These are phyloP conservation scores for Penstemon davidsonii DNA, from an alignment of 257 asterid genomes.

Conservation along the genomic window DNA sequence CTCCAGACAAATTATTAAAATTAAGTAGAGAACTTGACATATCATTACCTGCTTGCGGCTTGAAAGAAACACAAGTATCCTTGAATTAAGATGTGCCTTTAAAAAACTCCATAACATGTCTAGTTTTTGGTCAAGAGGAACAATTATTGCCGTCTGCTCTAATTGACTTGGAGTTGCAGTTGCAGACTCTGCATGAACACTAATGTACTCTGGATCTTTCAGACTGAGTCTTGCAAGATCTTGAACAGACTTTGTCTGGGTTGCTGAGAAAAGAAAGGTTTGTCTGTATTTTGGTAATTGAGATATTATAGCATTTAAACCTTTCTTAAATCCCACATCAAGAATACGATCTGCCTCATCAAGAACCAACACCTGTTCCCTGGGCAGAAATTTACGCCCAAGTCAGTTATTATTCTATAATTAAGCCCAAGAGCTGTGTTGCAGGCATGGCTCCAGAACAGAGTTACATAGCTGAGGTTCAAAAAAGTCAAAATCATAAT, in stretches of 20 bases:
- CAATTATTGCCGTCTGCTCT: conserved; percentile 72
- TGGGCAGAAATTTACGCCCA: conserved; percentile 44
- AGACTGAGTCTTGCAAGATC: conserved; percentile 96
- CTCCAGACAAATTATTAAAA: conserved; percentile 11
- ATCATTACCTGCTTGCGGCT: conserved; percentile 85
- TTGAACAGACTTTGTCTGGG: conserved; percentile 92
- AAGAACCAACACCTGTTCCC: conserved; percentile 83
- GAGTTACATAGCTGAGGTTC: neutral
- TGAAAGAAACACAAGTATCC: conserved; percentile 82
- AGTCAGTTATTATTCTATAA: conserved; percentile 31
- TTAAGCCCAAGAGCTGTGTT: neutral
- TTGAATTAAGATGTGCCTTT: conserved; percentile 77
- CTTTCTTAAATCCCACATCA: conserved; percentile 81
- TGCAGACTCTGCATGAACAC: conserved; percentile 84
- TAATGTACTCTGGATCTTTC: conserved; percentile 92
- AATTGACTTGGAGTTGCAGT: conserved; percentile 87
- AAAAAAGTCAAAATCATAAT: neutral
- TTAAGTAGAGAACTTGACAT: neutral
- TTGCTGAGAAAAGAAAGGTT: conserved; percentile 88
- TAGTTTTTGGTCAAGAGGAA: conserved; percentile 85
- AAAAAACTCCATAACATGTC: conserved; percentile 95
- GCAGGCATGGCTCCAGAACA: neutral
- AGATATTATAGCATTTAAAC: conserved; percentile 80
- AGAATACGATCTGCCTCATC: conserved; percentile 99
- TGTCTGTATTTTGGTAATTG: conserved; percentile 88